phyloP scores from a whole-genome alignment of 768 basidiomycete genomes.

The Punctularia strigosozonata region DNA sequence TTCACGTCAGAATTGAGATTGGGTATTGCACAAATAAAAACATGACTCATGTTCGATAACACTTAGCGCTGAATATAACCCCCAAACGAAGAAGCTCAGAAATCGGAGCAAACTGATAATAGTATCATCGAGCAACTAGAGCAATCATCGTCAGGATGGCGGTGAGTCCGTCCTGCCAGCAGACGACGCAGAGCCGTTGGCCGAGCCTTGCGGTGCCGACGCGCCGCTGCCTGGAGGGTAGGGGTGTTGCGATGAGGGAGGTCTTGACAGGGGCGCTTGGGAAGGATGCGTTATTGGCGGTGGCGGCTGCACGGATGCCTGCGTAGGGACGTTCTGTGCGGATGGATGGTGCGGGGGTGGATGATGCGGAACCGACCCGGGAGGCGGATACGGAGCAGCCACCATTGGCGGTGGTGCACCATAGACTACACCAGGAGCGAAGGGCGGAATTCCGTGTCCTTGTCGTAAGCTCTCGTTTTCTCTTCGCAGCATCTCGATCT shows the following conservation, averaged over 20 bases:
- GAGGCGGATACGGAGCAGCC: slow-evolving; percentile 31
- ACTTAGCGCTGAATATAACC: neutral
- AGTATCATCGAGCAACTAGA: slow-evolving; percentile 10
- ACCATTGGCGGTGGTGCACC: slow-evolving; percentile 35
- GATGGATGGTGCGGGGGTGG: slow-evolving; percentile 19
- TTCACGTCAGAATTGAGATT: too few relatives aligned
- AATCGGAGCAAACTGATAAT: slow-evolving; percentile 6
- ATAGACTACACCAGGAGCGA: slow-evolving; percentile 37
- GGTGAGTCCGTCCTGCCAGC: slow-evolving; percentile 13
- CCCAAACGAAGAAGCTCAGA: neutral
- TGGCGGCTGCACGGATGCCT: too few relatives aligned
- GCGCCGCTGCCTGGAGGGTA: slow-evolving; percentile 32
- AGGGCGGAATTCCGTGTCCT: slow-evolving; percentile 43
- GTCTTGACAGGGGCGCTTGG: slow-evolving; percentile 35
- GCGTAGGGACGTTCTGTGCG: slow-evolving; percentile 13
- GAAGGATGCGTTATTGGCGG: slow-evolving; percentile 20
- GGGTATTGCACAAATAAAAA: too few relatives aligned
- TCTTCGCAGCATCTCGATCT: slow-evolving; percentile 68
- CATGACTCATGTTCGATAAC: neutral
- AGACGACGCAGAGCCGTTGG: slow-evolving; percentile 9
- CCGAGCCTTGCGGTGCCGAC: slow-evolving; percentile 15
- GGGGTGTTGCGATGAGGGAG: slow-evolving; percentile 50
- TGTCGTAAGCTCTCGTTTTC: slow-evolving; percentile 57
- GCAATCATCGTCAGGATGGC: slow-evolving; percentile 7
- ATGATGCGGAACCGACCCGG: slow-evolving; percentile 15